Conservation (phyloP, 2,329 filamentous ascomycete species). For the Fusarium lateritium region DNA sequence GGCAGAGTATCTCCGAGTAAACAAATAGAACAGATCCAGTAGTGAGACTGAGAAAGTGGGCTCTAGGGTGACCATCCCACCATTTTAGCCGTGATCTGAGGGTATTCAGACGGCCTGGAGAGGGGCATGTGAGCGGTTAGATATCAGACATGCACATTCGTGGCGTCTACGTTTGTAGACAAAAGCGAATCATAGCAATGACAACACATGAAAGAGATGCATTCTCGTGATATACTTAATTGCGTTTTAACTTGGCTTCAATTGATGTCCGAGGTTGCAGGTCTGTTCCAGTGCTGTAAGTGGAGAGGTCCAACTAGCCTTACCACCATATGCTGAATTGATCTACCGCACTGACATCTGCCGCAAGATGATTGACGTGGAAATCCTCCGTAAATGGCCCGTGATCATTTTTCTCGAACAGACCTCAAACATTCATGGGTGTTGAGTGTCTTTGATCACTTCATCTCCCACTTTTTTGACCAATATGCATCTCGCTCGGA, state of each 20-base stretch:
- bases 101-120: neutral
- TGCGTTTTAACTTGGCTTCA: neutral
- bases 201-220: neutral
- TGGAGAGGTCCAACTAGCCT: neutral
- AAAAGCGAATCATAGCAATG: neutral
- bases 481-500: slow-evolving; percentile 40
- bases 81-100: neutral
- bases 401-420: slow-evolving; percentile 23
- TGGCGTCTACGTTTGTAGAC: neutral
- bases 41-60: slow-evolving; percentile 6
- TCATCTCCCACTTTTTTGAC: slow-evolving; percentile 30
- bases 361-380: neutral
- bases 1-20: slow-evolving; percentile 13
- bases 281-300: neutral
- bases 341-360: slow-evolving; percentile 12
- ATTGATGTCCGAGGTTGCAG: neutral
- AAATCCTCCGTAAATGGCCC: slow-evolving; percentile 21
- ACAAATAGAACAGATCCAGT: slow-evolving; percentile 2
- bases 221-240: neutral
- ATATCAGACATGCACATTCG: slow-evolving; percentile 1
- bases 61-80: slow-evolving; percentile 26
- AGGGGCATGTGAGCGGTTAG: slow-evolving; percentile 1
- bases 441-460: slow-evolving; percentile 7
- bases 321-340: neutral
- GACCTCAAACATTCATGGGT: slow-evolving; percentile 5